These are phyloP conservation scores for Penicillium arizonense DNA, from an alignment of 495 filamentous ascomycete genomes.

Conservation along the genomic window DNA sequence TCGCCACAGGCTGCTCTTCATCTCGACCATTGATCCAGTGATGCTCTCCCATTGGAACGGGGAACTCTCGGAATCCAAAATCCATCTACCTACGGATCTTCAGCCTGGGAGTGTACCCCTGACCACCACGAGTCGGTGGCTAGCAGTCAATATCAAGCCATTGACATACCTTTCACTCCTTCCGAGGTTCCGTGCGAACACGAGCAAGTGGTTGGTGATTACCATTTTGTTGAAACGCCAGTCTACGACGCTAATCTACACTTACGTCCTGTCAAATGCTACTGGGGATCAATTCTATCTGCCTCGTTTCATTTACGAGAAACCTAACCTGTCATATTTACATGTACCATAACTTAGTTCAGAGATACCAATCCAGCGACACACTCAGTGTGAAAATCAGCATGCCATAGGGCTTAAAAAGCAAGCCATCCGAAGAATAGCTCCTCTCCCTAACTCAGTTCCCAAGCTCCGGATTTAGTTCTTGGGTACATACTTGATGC, in stretches of 20 bases:
- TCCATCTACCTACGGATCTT: no score
- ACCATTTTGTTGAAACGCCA: neutral
- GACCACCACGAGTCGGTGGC: neutral
- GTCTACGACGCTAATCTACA: neutral
- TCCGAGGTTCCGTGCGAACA: neutral
- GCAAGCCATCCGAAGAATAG: neutral
- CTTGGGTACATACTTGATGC: constrained; percentile 64
- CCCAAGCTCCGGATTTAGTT: constrained; percentile 1
- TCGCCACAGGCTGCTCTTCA: no score
- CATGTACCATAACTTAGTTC: constrained; percentile 5
- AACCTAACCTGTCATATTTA: neutral
- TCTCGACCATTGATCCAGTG: no score
- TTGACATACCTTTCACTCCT: no score
- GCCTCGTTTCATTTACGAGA: neutral
- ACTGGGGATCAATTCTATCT: neutral
- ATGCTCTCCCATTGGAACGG: no score
- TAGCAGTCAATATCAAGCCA: no score
- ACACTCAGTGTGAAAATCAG: neutral
- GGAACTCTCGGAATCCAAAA: no score
- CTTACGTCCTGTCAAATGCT: neutral
- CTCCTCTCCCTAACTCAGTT: neutral
- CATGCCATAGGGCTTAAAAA: neutral
- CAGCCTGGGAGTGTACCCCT: no score
- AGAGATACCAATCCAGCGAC: constrained; percentile 2
- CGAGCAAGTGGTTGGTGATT: neutral